A percentile compares a stretch with the other conserved stretches of the same genome.
These are phyloP conservation scores for Microdochium bolleyi DNA, from an alignment of 2,329 filamentous ascomycete genomes.

Conservation along the genomic window DNA sequence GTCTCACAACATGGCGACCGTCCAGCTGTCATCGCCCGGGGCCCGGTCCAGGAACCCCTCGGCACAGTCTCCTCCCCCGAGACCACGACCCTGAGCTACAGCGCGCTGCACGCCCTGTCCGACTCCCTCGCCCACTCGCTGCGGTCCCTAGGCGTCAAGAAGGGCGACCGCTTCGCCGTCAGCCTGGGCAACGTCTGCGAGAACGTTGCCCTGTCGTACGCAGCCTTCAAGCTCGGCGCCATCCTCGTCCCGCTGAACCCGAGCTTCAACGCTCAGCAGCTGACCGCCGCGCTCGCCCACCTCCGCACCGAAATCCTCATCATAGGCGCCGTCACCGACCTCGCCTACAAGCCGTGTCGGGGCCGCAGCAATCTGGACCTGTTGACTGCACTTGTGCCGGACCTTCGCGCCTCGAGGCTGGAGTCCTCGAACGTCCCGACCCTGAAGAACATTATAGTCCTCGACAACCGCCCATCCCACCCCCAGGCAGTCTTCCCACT, in stretches of 20 bases:
- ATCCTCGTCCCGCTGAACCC: constrained; percentile 92
- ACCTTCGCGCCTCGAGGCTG: constrained; percentile 23
- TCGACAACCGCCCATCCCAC: constrained; percentile 63
- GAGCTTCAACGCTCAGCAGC: constrained; percentile 73
- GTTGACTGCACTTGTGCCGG: constrained; percentile 34
- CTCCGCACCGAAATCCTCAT: constrained; percentile 67
- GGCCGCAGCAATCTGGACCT: constrained; percentile 46
- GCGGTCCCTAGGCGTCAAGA: constrained; percentile 61
- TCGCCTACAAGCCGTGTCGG: constrained; percentile 54
- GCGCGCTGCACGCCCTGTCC: constrained; percentile 65
- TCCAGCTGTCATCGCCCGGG: constrained; percentile 46
- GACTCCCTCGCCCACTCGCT: constrained; percentile 69
- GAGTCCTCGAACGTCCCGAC: constrained; percentile 52
- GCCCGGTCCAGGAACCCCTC: constrained; percentile 21
- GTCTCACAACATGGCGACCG: constrained; percentile 58
- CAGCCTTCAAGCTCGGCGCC: constrained; percentile 88
- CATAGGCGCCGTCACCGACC: constrained; percentile 79
- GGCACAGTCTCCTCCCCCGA: constrained; percentile 47
- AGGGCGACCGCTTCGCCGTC: constrained; percentile 79
- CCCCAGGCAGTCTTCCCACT: constrained; percentile 33
- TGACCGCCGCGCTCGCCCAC: constrained; percentile 70
- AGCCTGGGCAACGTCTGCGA: constrained; percentile 81
- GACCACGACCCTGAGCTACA: constrained; percentile 67
- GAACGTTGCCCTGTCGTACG: constrained; percentile 80
- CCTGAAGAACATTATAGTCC: constrained; percentile 62